Percentiles rank a stretch among this genome's conserved stretches.
Evolutionary conservation across 2,329 filamentous ascomycete genomes (phyloP).

Genomic region (Tolypocladium album): DNA sequence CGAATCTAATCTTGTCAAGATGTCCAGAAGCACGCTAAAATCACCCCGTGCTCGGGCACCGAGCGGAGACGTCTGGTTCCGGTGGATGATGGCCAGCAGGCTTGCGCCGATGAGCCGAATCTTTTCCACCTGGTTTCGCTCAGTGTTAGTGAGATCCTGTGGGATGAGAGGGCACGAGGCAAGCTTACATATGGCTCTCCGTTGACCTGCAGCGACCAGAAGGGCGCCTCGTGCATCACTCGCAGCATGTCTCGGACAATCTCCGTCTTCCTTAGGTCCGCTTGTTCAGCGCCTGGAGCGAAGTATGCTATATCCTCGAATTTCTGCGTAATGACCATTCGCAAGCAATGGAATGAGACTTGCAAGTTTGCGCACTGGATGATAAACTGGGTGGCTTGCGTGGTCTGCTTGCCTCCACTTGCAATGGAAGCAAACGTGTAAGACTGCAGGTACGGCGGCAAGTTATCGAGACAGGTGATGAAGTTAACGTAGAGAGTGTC

Average conservation of each 20-base stretch:
- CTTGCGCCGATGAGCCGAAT: conserved; percentile 27
- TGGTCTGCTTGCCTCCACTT: conserved; percentile 6
- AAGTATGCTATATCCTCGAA: conserved; percentile 21
- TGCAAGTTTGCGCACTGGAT: conserved; percentile 31
- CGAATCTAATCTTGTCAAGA: conserved; percentile 28
- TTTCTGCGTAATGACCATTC: conserved; percentile 27
- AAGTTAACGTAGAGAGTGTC: conserved; percentile 26
- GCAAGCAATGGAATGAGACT: conserved; percentile 27
- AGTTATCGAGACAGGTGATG: conserved; percentile 27
- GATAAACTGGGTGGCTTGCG: conserved; percentile 18
- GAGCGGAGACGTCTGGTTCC: conserved; percentile 23
- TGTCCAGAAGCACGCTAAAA: conserved; percentile 27
- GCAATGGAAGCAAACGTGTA: conserved; percentile 11
- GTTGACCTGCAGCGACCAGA: conserved; percentile 28
- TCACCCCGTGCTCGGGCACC: conserved; percentile 25
- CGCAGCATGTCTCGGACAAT: conserved; percentile 31
- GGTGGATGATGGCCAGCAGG: conserved; percentile 26
- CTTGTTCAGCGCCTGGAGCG: conserved; percentile 17
- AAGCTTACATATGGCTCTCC: conserved; percentile 26
- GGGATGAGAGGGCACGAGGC: neutral
- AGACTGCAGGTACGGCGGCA: conserved; percentile 24
- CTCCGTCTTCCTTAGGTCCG: conserved; percentile 26
- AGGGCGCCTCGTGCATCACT: conserved; percentile 27
- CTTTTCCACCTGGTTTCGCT: conserved; percentile 23
- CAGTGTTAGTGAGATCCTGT: neutral